A percentile compares a stretch with the other conserved stretches of the same genome.
phyloP scores from a whole-genome alignment of 306 rosid genomes.

The Biancaea sappan region DNA sequence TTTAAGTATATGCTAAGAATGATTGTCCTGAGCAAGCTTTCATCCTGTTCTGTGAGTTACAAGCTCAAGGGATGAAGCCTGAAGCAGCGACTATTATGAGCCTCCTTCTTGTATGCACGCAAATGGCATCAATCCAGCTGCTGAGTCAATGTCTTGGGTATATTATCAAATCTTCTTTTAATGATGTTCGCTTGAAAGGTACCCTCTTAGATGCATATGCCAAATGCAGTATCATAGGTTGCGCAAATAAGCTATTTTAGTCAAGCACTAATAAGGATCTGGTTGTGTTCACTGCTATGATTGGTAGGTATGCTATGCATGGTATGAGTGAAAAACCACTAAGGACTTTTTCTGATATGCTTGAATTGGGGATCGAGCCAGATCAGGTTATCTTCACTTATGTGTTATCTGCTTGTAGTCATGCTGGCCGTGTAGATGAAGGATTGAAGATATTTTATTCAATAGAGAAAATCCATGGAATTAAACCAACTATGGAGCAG shows the following conservation, averaged over 20 bases:
- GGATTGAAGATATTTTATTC: conserved; percentile 78
- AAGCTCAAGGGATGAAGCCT: conserved; percentile 76
- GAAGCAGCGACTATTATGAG: conserved; percentile 79
- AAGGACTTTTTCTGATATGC: conserved; percentile 60
- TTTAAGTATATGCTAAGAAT: conserved; percentile 75
- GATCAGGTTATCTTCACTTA: conserved; percentile 75
- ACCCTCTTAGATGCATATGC: conserved; percentile 84
- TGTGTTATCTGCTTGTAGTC: conserved; percentile 86
- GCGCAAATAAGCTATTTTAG: conserved; percentile 62
- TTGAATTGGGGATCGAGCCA: conserved; percentile 63
- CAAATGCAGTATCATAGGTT: conserved; percentile 68
- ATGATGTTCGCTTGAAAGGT: conserved; percentile 62
- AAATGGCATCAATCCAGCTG: conserved; percentile 68
- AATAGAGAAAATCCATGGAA: conserved; percentile 59
- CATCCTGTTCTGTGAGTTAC: conserved; percentile 53
- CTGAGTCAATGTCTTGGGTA: conserved; percentile 79
- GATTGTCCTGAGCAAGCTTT: conserved; percentile 67
- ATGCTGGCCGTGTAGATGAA: conserved; percentile 72
- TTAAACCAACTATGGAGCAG: conserved; percentile 85
- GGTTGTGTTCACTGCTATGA: conserved; percentile 87
- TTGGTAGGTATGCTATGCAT: conserved; percentile 83
- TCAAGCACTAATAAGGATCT: conserved; percentile 67
- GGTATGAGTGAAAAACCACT: conserved; percentile 84
- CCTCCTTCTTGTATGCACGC: conserved; percentile 71
- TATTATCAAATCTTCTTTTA: conserved; percentile 62